Evolutionary conservation across 208 protist genomes (phyloP), one percentile per base, ranked within the genome.

Genomic region (Crithidia fasciculata): DNA sequence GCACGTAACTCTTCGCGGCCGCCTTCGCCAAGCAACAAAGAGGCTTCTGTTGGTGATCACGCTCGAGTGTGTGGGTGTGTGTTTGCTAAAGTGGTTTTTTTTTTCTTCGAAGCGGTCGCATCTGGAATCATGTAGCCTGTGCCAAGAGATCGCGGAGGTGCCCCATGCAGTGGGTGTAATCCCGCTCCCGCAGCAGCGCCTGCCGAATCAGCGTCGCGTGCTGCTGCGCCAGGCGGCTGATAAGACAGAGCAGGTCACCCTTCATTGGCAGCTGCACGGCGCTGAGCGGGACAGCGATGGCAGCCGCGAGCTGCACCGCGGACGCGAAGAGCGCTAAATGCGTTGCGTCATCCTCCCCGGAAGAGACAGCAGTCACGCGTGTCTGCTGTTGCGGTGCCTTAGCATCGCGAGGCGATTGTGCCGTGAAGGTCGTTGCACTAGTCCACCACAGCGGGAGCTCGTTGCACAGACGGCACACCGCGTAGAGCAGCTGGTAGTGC

Each of bases 231-330:
- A 90, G 56, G 28, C 76, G 73, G 50, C 85, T 78, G 18, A 80
- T 37, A 28, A 90, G 65, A 58, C 85, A 80, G 36, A 85, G 80
- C 45, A 90, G 54, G 52, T 87, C 79, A 13, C 76, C 69, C 28
- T 84, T 80, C 82, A 90, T 90, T 2, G 71, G 71, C 56, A 90
- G 74, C 55, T 78, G 68, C 54, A 72, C 80, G 37, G 67, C 68
- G 10, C 44, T 54, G 60, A 90, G 76, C 52, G 68, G 59, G 39
- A 73, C 71, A 12, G 82, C 76, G 9, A 90, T 53, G 4, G 69
- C 67, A 4, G 71, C 77, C 28, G 77, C 74, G 36, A 80, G 58
- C 56, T 66, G 67, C 68, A 39, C 74, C 2, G 68, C 77, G 2
- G 58, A 19, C 12, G 71, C 54, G 16, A 76, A 77, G 13, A 69